A percentile compares a stretch with the other conserved stretches of the same genome.
phyloP scores from a whole-genome alignment of 2,329 filamentous ascomycete genomes.

The Nannizzia gypsea region DNA sequence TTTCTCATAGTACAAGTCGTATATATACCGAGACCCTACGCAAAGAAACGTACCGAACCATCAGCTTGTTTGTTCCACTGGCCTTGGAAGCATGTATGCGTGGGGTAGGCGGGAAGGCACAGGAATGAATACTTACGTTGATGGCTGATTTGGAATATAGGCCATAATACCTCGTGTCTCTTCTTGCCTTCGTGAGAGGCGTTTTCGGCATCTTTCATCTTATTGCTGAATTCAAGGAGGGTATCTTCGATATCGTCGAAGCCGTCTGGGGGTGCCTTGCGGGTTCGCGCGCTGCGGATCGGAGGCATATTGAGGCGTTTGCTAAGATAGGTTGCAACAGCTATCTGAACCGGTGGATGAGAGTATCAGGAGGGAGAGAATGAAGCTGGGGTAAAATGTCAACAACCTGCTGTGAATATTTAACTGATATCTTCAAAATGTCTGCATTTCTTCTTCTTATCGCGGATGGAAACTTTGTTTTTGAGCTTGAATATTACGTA shows the following conservation, averaged over 20 bases:
- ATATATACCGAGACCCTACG: constrained; percentile 68
- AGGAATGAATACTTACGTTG: constrained; percentile 51
- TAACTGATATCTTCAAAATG: background rate
- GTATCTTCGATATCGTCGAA: constrained; percentile 60
- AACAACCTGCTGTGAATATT: background rate
- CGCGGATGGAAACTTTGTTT: background rate
- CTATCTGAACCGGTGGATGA: too few relatives aligned
- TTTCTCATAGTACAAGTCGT: constrained; percentile 96
- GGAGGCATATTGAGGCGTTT: constrained; percentile 42
- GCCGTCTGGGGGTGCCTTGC: constrained; percentile 53
- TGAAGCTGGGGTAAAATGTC: too few relatives aligned
- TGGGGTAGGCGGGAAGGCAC: background rate
- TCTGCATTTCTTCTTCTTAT: background rate
- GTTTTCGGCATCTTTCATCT: constrained; percentile 75
- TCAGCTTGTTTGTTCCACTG: background rate
- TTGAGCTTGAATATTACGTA: background rate
- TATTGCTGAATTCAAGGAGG: constrained; percentile 54
- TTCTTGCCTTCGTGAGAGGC: constrained; percentile 64
- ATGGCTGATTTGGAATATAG: constrained; percentile 93
- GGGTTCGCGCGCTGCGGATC: constrained; percentile 47
- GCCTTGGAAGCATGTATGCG: background rate
- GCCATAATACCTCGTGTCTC: constrained; percentile 91
- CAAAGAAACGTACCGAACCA: background rate
- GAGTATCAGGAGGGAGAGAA: too few relatives aligned
- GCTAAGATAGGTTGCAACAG: background rate